phyloP scores from a whole-genome alignment of 2,329 filamentous ascomycete genomes.

The Shiraia sp. region DNA sequence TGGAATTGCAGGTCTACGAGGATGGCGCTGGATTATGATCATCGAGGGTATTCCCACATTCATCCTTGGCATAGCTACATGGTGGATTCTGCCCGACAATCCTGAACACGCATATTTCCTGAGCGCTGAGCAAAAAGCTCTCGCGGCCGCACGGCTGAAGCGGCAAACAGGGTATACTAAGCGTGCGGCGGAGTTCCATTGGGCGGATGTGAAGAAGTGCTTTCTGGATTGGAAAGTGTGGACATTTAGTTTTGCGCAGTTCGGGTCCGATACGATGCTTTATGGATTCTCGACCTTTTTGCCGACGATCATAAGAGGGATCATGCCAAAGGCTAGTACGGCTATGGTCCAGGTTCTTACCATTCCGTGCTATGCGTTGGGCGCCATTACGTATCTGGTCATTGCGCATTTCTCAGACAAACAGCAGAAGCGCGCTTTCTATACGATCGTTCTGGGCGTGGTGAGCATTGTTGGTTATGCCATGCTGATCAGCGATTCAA shows the following conservation, averaged over 20 bases:
- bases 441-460: slow-evolving; percentile 63
- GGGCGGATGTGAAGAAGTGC: slow-evolving; percentile 66
- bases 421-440: slow-evolving; percentile 67
- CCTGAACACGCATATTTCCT: slow-evolving; percentile 68
- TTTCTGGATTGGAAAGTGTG: slow-evolving; percentile 78
- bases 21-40: slow-evolving; percentile 38
- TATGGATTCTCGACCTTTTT: slow-evolving; percentile 80
- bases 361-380: slow-evolving; percentile 76
- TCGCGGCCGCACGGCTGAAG: slow-evolving; percentile 57
- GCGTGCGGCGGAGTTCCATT: slow-evolving; percentile 59
- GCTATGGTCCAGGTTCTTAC: slow-evolving; percentile 75
- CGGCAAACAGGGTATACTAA: slow-evolving; percentile 55
- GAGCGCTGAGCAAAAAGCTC: slow-evolving; percentile 59
- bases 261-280: slow-evolving; percentile 75
- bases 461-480: slow-evolving; percentile 71
- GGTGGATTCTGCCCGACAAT: slow-evolving; percentile 66
- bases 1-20: slow-evolving; percentile 58
- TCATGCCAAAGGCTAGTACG: slow-evolving; percentile 63
- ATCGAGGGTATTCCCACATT: slow-evolving; percentile 33
- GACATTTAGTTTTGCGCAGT: slow-evolving; percentile 70
- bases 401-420: slow-evolving; percentile 70
- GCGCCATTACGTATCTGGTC: slow-evolving; percentile 69
- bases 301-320: slow-evolving; percentile 74
- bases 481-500: slow-evolving; percentile 64
- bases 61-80: slow-evolving; percentile 40